Percentiles rank a stretch among this genome's conserved stretches.
phyloP scores from a whole-genome alignment of 192 early-diverging fungal species.

The Nowakowskiella sp. region DNA sequence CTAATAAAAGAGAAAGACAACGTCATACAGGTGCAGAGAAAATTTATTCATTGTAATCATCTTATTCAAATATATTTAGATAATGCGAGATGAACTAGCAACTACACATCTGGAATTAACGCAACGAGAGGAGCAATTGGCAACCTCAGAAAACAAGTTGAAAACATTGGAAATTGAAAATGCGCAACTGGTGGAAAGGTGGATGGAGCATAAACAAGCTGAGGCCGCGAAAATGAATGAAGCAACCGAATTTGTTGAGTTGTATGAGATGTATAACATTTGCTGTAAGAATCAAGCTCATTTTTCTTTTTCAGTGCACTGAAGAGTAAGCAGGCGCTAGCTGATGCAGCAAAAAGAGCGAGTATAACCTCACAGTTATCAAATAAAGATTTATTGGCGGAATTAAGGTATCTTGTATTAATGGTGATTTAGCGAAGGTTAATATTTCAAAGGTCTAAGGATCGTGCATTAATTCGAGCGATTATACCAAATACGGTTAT shows the following conservation, averaged over 20 bases:
- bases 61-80: conserved; percentile 31
- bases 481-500: conserved; percentile 30
- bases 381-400: neutral
- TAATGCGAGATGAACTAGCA: conserved; percentile 85
- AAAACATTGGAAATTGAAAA: conserved; percentile 74
- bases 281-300: too few species aligned
- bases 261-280: conserved; percentile 36
- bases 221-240: conserved; percentile 90
- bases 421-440: neutral
- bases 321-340: conserved; percentile 13
- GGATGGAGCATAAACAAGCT: conserved; percentile 72
- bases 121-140: conserved; percentile 48
- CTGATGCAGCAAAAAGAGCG: neutral
- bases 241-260: conserved; percentile 81
- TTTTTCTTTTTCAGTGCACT: conserved; percentile 17
- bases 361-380: conserved; percentile 3
- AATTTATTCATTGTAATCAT: conserved; percentile 3
- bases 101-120: conserved; percentile 84
- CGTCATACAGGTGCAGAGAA: conserved; percentile 77
- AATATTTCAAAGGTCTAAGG: neutral
- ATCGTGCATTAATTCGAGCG: conserved; percentile 8
- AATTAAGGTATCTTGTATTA: neutral
- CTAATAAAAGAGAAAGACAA: conserved; percentile 79
- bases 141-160: conserved; percentile 48
- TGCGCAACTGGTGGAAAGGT: conserved; percentile 75